phyloP scores from a whole-genome alignment of 768 basidiomycete species.

The Mrakia blollopis region DNA sequence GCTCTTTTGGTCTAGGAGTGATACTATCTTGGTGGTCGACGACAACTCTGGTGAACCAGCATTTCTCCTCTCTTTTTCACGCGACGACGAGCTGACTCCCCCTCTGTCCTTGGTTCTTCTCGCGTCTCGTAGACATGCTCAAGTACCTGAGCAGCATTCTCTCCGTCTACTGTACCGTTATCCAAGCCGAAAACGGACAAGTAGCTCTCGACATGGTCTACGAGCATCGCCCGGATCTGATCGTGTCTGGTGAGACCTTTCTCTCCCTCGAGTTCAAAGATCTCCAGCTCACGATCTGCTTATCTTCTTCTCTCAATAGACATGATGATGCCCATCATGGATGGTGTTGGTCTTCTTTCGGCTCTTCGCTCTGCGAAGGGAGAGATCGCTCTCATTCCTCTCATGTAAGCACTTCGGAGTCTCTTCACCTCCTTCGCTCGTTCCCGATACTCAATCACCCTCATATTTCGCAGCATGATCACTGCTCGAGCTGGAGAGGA shows the following conservation, averaged over 20 bases:
- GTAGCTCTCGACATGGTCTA: slow-evolving; percentile 1
- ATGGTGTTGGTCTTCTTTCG: slow-evolving; percentile 43
- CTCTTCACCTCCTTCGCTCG: too few relatives aligned
- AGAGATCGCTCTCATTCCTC: slow-evolving; percentile 20
- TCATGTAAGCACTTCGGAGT: slow-evolving; percentile 34
- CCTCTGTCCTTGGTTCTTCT: background rate
- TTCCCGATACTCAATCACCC: too few relatives aligned
- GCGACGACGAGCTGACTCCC: background rate
- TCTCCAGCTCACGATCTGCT: background rate
- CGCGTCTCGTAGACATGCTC: slow-evolving; percentile 2
- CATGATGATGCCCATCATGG: slow-evolving; percentile 40
- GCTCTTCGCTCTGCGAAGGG: slow-evolving; percentile 37
- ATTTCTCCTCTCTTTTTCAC: background rate
- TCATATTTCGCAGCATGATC: slow-evolving; percentile 34
- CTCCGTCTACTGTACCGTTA: slow-evolving; percentile 42
- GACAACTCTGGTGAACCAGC: background rate
- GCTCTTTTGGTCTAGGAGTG: slow-evolving; percentile 42
- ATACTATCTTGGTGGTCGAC: slow-evolving; percentile 26
- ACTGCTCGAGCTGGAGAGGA: slow-evolving; percentile 43
- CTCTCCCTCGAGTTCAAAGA: background rate
- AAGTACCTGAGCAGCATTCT: slow-evolving; percentile 39
- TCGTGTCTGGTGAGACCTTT: slow-evolving; percentile 35
- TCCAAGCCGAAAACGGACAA: slow-evolving; percentile 38
- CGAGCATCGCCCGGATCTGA: slow-evolving; percentile 40
- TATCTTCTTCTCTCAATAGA: slow-evolving; percentile 34